Evolutionary conservation across 257 asterid genomes (phyloP).

Genomic region (Solanum chiquidenum): DNA sequence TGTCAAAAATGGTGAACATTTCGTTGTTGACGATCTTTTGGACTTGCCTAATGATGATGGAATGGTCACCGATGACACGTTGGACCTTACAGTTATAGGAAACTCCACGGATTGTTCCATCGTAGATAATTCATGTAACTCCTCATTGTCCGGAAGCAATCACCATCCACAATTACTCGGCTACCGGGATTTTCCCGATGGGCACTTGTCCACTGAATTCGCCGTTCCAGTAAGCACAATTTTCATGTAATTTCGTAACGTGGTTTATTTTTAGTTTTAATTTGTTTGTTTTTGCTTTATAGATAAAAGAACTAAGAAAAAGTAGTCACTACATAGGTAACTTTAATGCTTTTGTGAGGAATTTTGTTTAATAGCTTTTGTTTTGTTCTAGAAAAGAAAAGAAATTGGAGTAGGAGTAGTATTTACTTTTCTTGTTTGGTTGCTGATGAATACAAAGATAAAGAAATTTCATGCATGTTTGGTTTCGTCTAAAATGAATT

Average conservation of each 20-base stretch:
- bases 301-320: neutral
- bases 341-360: constrained; percentile 24
- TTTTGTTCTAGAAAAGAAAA: constrained; percentile 10
- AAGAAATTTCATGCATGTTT: neutral
- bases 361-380: constrained; percentile 16
- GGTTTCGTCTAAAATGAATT: neutral
- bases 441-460: neutral
- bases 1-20: constrained; percentile 38
- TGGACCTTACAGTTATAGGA: constrained; percentile 13
- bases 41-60: constrained; percentile 62
- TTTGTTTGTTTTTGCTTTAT: neutral
- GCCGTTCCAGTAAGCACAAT: constrained; percentile 51
- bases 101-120: constrained; percentile 31
- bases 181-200: constrained; percentile 29
- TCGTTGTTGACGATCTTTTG: constrained; percentile 69
- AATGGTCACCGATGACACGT: constrained; percentile 9
- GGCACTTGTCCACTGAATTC: constrained; percentile 52
- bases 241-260: neutral
- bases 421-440: constrained; percentile 11
- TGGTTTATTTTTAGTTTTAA: neutral
- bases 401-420: neutral
- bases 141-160: constrained; percentile 23
- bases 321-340: neutral
- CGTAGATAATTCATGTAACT: constrained; percentile 44
- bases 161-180: constrained; percentile 24